Evolutionary conservation across 352 stramenopile species (phyloP), one percentile per base, ranked within the genome.

Genomic region (Phytophthora fragariaefolia): DNA sequence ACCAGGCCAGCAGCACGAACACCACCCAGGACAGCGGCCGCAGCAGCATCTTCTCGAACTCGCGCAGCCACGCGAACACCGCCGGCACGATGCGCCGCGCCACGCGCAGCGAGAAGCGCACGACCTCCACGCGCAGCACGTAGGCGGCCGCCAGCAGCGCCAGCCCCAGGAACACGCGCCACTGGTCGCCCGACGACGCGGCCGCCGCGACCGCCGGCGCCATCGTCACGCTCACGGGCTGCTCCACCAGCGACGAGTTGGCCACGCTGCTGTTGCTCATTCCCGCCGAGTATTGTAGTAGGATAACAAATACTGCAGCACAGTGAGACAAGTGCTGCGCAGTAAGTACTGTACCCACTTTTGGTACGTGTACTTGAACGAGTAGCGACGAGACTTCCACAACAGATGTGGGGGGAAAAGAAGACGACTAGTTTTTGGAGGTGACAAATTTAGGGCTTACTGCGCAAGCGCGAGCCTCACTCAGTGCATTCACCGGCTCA

Each of bases 31-130:
- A 91, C 1, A 96, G 71, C 42, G 87, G 87, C 28, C 76, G 72
- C 54, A 92, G 48, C 22, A 96, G 69, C 62, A 79, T 89, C 57
- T 94, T 93, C 62, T 96, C 87, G 59, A 96, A 94, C 74, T 96
- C 82, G 34, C 87, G 83, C 48, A 96, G 77, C 81, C 82, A 93
- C n/a, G 83, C 76, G 49, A 87, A 77, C 26, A 85, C 69, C 38
- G 73, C 72, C 2, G 85, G 83, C 18, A 90, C 28, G 20, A 82
- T 77, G 17, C 87, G 85, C n/a, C 83, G 77, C 61, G 69, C 72
- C 7, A 96, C 69, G 13, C 79, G 80, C 48, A 96, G 72, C 40
- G 79, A 85, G 65, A 94, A 91, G 23, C 83, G 85, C 40, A 96
- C 83, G 26, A 91, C 60, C 71, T 93, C 85, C 28, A 92, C 73